Base-by-base conservation (phyloP, 2,329 filamentous ascomycete species). In the Fusarium robinianum region DNA sequence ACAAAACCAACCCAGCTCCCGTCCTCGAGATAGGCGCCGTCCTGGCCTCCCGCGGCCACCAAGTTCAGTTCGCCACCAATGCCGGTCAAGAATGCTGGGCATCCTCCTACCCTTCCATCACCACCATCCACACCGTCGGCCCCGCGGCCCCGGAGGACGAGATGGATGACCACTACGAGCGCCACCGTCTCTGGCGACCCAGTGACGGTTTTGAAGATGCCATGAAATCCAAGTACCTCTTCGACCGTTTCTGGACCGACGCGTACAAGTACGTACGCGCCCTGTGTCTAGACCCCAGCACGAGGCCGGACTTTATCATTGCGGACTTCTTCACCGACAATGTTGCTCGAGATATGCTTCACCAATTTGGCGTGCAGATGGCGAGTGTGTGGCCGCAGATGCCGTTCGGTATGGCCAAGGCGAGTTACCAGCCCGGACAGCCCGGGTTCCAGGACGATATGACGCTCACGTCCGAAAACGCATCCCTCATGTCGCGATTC, bases 301-400 rank as follows among this genome's bases (percentile, higher is more conserved):
- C 55, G 2, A 53, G 57, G 9, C 72, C 72, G 0, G 64, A 68
- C 49, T 63, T 74, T 39, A 69, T 74, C 16, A 41, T 75, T 3
- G 67, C 69, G 0, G 72, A 75, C 38, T 74, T 72, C 60, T 72
- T 73, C 25, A 69, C 68, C 18, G 70, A 74, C 6, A 63, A 66
- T 4, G 70, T 69, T 0, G 68, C 63, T 3, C 57, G 64, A 31
- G 72, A 75, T 41, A 70, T 74, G 32, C 61, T 65, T 5, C 43
- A 56, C 12, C 60, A 73, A 50, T 65, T 66, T 22, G 52, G 57
- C 10, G 45, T 74, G 4, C 71, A 71, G 3, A 55, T 73, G 5
- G 69, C 70, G 8, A 61, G 65, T 17, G 57, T 72, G 8, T 70
- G 65, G 65, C 68, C 71, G 3, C 67, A 72, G 45, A 72, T 72